Percentiles rank a stretch among this genome's conserved stretches.
Evolutionary conservation across 352 stramenopile species (phyloP).

Genomic region (Pythium plurisporium): DNA sequence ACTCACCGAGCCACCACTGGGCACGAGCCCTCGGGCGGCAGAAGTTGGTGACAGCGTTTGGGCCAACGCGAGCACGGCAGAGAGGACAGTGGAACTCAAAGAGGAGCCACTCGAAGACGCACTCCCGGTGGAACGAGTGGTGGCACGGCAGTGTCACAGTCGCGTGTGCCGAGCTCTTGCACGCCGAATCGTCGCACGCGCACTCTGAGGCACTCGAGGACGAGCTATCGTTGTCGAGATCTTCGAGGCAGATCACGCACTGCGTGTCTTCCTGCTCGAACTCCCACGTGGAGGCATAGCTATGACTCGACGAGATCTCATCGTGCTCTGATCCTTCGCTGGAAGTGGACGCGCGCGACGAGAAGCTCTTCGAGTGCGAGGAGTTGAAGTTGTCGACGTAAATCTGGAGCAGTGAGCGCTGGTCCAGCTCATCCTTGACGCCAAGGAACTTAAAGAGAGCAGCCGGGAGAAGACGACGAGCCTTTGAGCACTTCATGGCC

Average conservation of each 20-base stretch:
- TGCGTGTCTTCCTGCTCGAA: slow-evolving; percentile 25
- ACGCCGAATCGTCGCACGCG: slow-evolving; percentile 18
- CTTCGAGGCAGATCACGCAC: slow-evolving; percentile 51
- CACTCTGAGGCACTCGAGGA: slow-evolving; percentile 21
- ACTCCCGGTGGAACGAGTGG: slow-evolving; percentile 69
- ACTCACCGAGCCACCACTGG: slow-evolving; percentile 68
- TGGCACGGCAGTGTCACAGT: slow-evolving; percentile 48
- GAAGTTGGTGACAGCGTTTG: slow-evolving; percentile 52
- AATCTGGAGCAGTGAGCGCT: slow-evolving; percentile 61
- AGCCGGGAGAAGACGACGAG: slow-evolving; percentile 39
- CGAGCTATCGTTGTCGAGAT: slow-evolving; percentile 32
- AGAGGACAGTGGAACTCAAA: slow-evolving; percentile 71
- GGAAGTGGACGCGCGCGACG: slow-evolving; percentile 14
- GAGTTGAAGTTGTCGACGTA: slow-evolving; percentile 59
- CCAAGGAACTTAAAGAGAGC: slow-evolving; percentile 60
- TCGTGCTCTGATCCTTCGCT: background rate
- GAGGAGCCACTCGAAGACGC: slow-evolving; percentile 70
- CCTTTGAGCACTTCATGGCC: slow-evolving; percentile 61
- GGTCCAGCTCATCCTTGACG: slow-evolving; percentile 43
- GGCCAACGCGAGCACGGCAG: slow-evolving; percentile 50
- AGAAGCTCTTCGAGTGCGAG: slow-evolving; percentile 27
- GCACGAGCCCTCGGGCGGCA: slow-evolving; percentile 49
- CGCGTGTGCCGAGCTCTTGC: slow-evolving; percentile 12
- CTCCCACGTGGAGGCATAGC: slow-evolving; percentile 33
- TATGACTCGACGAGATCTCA: slow-evolving; percentile 11